Percentiles rank a stretch among this genome's conserved stretches.
phyloP scores from a whole-genome alignment of 345 rosid genomes.

The Bruguiera gymnorhiza region DNA sequence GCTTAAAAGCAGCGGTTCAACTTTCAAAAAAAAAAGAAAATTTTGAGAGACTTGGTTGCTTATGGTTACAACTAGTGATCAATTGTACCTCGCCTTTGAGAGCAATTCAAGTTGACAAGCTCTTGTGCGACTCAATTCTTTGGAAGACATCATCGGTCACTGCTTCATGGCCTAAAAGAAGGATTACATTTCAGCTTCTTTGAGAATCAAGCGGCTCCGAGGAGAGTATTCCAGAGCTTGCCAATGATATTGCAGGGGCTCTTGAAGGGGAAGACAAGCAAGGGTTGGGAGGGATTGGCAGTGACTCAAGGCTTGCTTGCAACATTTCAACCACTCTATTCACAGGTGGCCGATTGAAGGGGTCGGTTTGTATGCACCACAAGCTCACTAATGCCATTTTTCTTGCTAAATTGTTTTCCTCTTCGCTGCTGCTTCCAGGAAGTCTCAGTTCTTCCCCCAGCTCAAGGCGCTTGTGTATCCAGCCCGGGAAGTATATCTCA shows the following conservation, averaged over 20 bases:
- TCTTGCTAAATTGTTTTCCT: constrained; percentile 3
- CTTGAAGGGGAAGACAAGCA: background rate
- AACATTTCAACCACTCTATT: constrained; percentile 1
- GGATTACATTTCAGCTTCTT: too few relatives aligned
- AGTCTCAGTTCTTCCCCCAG: background rate
- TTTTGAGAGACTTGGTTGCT: too few relatives aligned
- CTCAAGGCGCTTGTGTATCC: constrained; percentile 3
- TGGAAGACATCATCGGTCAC: too few relatives aligned
- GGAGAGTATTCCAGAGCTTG: background rate
- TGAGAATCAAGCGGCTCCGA: too few relatives aligned
- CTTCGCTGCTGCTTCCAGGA: background rate
- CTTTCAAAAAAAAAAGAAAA: too few relatives aligned
- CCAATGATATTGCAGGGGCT: background rate
- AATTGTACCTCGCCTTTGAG: too few relatives aligned
- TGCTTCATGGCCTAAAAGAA: too few relatives aligned
- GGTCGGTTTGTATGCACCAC: constrained; percentile 17
- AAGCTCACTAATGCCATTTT: constrained; percentile 11
- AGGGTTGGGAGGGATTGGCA: constrained; percentile 1
- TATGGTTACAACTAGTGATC: too few relatives aligned
- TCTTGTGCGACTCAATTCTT: too few relatives aligned
- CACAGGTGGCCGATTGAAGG: constrained; percentile 5
- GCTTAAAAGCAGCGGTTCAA: too few relatives aligned
- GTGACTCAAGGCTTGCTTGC: background rate
- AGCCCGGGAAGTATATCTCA: background rate
- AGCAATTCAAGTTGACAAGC: too few relatives aligned